A percentile compares a stretch with the other conserved stretches of the same genome.
These are phyloP conservation scores for Nephelium lappaceum DNA, from an alignment of 345 rosid species.

Conservation along the genomic window DNA sequence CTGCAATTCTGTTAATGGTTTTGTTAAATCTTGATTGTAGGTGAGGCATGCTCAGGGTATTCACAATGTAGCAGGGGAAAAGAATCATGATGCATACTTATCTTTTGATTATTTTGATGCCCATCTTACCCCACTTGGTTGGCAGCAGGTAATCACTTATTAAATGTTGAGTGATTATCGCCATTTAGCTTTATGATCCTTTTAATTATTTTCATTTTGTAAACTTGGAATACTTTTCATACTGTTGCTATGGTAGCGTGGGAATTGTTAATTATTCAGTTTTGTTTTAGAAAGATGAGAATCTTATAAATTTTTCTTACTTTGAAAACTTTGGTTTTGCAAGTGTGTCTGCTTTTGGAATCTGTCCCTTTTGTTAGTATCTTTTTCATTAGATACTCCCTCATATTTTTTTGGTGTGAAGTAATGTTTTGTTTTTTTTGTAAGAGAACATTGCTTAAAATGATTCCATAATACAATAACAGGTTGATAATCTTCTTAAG, in stretches of 20 bases:
- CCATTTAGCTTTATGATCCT: not conserved
- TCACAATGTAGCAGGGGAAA: conserved; percentile 83
- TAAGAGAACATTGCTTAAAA: not conserved
- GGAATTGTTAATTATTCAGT: not conserved
- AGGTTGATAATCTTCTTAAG: conserved; percentile 69
- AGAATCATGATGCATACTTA: conserved; percentile 41
- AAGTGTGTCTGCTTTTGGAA: not conserved
- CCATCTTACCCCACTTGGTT: conserved; percentile 80
- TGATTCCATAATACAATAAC: conserved; percentile 17
- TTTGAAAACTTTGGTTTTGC: not conserved
- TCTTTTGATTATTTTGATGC: conserved; percentile 79
- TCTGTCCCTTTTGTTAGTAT: not conserved
- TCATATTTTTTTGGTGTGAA: not conserved
- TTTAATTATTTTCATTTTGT: not conserved
- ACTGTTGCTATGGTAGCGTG: not conserved
- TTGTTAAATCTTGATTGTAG: conserved; percentile 32
- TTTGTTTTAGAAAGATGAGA: not conserved
- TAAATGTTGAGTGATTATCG: not conserved
- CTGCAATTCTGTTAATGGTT: not conserved
- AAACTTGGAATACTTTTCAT: not conserved
- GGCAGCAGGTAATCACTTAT: conserved; percentile 62
- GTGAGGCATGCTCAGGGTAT: conserved; percentile 93
- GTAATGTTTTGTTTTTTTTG: not conserved
- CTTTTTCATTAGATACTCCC: not conserved
- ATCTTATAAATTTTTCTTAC: not conserved